A percentile compares a stretch with the other conserved stretches of the same genome.
These are phyloP conservation scores for Apiospora arundinis DNA, from an alignment of 2,329 filamentous ascomycete genomes.

Conservation along the genomic window DNA sequence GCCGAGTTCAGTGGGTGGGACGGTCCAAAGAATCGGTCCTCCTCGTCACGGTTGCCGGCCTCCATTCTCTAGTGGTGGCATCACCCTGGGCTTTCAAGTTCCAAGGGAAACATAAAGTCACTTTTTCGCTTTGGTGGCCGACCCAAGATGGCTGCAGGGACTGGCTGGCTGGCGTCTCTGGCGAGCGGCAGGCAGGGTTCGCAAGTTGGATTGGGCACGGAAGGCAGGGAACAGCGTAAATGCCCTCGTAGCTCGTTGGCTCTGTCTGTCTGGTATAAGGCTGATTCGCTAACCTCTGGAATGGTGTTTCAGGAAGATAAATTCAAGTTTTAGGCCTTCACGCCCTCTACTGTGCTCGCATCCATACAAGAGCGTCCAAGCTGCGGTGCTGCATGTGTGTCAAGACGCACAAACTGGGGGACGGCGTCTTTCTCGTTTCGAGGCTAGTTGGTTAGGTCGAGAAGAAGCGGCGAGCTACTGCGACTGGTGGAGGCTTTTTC, in stretches of 20 bases:
- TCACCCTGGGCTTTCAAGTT: slow-evolving; percentile 39
- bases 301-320: slow-evolving; percentile 19
- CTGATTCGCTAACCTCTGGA: slow-evolving; percentile 11
- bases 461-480: slow-evolving; percentile 18
- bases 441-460: slow-evolving; percentile 19
- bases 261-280: slow-evolving; percentile 5
- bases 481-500: slow-evolving; percentile 18
- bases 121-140: neutral
- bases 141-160: slow-evolving; percentile 18
- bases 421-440: slow-evolving; percentile 15
- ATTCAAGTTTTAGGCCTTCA: slow-evolving; percentile 6
- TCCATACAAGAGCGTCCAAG: slow-evolving; percentile 17
- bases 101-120: slow-evolving; percentile 23
- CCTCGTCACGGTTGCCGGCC: slow-evolving; percentile 50
- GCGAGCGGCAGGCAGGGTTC: slow-evolving; percentile 12
- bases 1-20: slow-evolving; percentile 30
- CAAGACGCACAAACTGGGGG: slow-evolving; percentile 15
- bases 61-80: slow-evolving; percentile 54
- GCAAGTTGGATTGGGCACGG: slow-evolving; percentile 19
- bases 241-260: neutral
- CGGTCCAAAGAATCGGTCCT: slow-evolving; percentile 43
- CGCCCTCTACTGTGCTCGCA: slow-evolving; percentile 2
- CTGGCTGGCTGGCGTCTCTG: neutral
- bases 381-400: slow-evolving; percentile 12
- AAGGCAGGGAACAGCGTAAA: slow-evolving; percentile 12